phyloP scores from a whole-genome alignment of 164 flowering plant genomes.

The Vitis amurensis region DNA sequence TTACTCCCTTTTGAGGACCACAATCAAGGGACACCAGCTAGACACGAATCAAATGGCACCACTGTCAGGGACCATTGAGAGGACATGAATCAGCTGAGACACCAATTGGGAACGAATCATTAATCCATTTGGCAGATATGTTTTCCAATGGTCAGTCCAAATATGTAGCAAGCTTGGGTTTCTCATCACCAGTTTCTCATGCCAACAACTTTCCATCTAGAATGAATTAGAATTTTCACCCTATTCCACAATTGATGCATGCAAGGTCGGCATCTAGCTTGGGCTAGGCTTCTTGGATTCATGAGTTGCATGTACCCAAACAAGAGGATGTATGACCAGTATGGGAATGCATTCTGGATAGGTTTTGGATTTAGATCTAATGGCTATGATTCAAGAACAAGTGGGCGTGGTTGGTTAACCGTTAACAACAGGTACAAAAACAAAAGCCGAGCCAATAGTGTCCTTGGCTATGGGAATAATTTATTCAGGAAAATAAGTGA shows the following conservation, averaged over 20 bases:
- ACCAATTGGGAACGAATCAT: too few relatives aligned
- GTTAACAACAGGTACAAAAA: conserved; percentile 52
- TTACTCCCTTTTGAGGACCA: too few relatives aligned
- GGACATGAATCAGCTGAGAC: too few relatives aligned
- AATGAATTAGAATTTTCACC: conserved; percentile 47
- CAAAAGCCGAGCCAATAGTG: conserved; percentile 28
- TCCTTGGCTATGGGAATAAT: conserved; percentile 22
- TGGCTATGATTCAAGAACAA: conserved; percentile 38
- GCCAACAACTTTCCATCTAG: conserved; percentile 9
- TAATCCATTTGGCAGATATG: conserved; percentile 40
- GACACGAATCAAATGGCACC: too few relatives aligned
- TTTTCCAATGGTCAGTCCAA: conserved; percentile 39
- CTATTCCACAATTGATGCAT: conserved; percentile 35
- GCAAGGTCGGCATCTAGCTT: conserved; percentile 27
- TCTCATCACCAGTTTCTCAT: conserved; percentile 26
- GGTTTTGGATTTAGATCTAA: conserved; percentile 35
- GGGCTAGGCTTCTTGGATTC: conserved; percentile 29
- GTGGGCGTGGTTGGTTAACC: conserved; percentile 51
- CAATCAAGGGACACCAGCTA: too few relatives aligned
- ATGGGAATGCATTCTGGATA: conserved; percentile 28
- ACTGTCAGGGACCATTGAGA: too few relatives aligned
- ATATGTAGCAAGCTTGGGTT: conserved; percentile 25
- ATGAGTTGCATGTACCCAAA: conserved; percentile 45
- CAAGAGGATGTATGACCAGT: conserved; percentile 44
- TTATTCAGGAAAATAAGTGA: too few relatives aligned